Percentiles rank a stretch among this genome's conserved stretches.
These are phyloP conservation scores for Turritis glabra DNA, from an alignment of 345 rosid species.

Conservation along the genomic window DNA sequence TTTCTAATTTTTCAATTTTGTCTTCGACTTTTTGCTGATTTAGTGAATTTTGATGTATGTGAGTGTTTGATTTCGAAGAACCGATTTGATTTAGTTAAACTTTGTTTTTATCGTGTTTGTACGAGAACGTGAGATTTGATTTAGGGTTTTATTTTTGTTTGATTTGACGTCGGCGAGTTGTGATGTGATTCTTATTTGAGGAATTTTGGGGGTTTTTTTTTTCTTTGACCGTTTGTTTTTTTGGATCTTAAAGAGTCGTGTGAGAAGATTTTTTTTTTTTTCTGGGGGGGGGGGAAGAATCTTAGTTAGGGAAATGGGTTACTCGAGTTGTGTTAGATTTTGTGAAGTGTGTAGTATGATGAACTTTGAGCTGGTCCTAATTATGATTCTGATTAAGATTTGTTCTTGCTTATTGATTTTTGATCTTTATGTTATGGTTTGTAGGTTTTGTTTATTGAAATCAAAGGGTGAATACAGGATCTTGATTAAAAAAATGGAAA, in stretches of 20 bases:
- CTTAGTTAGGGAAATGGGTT: not conserved
- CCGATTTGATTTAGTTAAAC: not conserved
- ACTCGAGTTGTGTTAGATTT: constrained; percentile 11
- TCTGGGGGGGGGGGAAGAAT: not conserved
- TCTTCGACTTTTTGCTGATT: not conserved
- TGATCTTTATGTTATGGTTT: not conserved
- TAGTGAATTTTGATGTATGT: not conserved
- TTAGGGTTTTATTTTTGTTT: constrained; percentile 9
- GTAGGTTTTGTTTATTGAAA: constrained; percentile 1
- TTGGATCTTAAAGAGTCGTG: constrained; percentile 21
- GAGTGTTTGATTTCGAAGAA: not conserved
- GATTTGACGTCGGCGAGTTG: not conserved
- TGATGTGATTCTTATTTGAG: not conserved
- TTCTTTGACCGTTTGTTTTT: not conserved
- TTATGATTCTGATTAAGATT: constrained; percentile 6
- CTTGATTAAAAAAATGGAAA: constrained; percentile 52
- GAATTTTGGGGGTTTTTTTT: not conserved
- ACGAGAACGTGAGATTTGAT: not conserved
- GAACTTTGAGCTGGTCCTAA: constrained; percentile 1
- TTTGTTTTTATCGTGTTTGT: not conserved
- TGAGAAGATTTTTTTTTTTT: not conserved
- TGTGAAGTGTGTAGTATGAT: constrained; percentile 4
- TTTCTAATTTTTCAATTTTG: not conserved
- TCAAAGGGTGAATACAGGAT: not conserved
- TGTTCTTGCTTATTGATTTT: not conserved